Percentiles rank a stretch among this genome's conserved stretches.
These are phyloP conservation scores for Nyctanthes arbortristis DNA, from an alignment of 257 asterid species.

Conservation along the genomic window DNA sequence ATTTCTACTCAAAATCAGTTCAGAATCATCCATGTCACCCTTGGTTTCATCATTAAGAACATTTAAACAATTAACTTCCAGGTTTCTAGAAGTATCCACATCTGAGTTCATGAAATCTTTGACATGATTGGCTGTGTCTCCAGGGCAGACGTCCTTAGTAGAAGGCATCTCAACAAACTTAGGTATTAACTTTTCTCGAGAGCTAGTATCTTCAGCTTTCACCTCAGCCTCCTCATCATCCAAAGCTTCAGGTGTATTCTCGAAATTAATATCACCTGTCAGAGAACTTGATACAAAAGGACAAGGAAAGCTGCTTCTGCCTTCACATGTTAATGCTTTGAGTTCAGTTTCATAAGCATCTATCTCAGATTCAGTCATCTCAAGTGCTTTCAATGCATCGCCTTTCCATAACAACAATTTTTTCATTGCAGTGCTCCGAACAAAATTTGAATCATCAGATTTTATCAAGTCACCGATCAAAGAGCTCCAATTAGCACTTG, in stretches of 20 bases:
- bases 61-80: slow-evolving; percentile 32
- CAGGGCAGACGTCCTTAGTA: slow-evolving; percentile 29
- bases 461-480: slow-evolving; percentile 62
- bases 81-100: slow-evolving; percentile 27
- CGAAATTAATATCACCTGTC: slow-evolving; percentile 32
- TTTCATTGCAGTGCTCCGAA: slow-evolving; percentile 56
- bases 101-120: slow-evolving; percentile 30
- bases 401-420: slow-evolving; percentile 73
- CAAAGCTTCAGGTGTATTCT: slow-evolving; percentile 30
- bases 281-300: slow-evolving; percentile 48
- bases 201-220: slow-evolving; percentile 64
- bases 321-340: slow-evolving; percentile 49
- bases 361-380: slow-evolving; percentile 79
- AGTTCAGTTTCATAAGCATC: slow-evolving; percentile 87
- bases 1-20: slow-evolving; percentile 21
- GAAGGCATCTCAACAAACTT: slow-evolving; percentile 50
- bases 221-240: slow-evolving; percentile 30
- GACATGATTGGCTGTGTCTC: slow-evolving; percentile 29
- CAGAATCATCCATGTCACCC: slow-evolving; percentile 23
- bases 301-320: slow-evolving; percentile 30
- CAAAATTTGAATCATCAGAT: slow-evolving; percentile 50
- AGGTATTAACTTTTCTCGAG: slow-evolving; percentile 78
- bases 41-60: slow-evolving; percentile 29
- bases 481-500: slow-evolving; percentile 59
- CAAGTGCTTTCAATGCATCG: slow-evolving; percentile 67